Percentiles rank a stretch among this genome's conserved stretches.
These are phyloP conservation scores for Arthrobotrys pseudoclavata DNA, from an alignment of 2,329 filamentous ascomycete species.

Conservation along the genomic window DNA sequence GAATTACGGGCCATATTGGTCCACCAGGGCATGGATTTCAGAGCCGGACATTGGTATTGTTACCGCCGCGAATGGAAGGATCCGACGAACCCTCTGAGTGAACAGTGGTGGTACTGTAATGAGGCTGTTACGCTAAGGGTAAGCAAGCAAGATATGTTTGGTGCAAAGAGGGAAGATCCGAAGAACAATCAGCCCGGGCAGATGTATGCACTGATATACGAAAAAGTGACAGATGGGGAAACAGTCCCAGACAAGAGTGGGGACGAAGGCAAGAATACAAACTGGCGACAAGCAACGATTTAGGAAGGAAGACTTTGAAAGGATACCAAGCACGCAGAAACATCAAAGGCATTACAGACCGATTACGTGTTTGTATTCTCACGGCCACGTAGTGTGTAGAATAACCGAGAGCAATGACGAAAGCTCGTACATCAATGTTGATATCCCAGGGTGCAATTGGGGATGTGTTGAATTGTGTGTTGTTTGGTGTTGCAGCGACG, in stretches of 20 bases:
- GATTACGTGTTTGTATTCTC: too few species aligned
- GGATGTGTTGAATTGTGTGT: slow-evolving; percentile 11
- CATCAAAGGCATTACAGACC: too few species aligned
- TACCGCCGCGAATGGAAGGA: slow-evolving; percentile 47
- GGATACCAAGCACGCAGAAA: too few species aligned
- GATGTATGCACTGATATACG: slow-evolving; percentile 43
- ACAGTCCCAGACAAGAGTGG: background rate
- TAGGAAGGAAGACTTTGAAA: too few species aligned
- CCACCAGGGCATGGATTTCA: slow-evolving; percentile 4
- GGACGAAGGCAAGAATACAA: background rate
- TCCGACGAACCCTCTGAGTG: background rate
- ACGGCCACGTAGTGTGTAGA: too few species aligned
- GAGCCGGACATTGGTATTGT: slow-evolving; percentile 38
- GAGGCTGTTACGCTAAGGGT: slow-evolving; percentile 31
- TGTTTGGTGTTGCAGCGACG: slow-evolving; percentile 12
- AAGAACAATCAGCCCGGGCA: background rate
- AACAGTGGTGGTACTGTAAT: slow-evolving; percentile 54
- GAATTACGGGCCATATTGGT: slow-evolving; percentile 37
- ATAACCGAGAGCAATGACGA: too few species aligned
- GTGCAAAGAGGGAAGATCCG: slow-evolving; percentile 6
- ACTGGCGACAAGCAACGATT: background rate
- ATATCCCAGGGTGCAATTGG: background rate
- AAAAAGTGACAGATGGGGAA: slow-evolving; percentile 21
- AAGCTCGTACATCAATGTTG: too few species aligned
- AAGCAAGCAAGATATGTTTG: slow-evolving; percentile 24